Base-by-base conservation (phyloP, 441 rosid species). In the Pelargonium cotyledonis region DNA sequence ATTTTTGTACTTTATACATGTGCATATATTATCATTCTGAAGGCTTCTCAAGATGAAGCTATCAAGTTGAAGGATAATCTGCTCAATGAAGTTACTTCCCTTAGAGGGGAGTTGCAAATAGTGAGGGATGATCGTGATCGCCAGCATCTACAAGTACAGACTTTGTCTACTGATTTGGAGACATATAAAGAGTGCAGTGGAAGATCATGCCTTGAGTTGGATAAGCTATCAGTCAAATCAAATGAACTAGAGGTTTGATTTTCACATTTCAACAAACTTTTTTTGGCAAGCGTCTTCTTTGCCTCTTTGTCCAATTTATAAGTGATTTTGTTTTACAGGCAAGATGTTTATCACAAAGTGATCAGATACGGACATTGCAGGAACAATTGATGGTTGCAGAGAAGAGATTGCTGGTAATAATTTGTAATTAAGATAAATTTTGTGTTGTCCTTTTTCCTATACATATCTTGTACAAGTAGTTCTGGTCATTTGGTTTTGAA, bases 361-460 rank as follows among this genome's bases (percentile, higher is more conserved):
- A 61, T 43, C 85, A 84, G 71, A 84, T 84, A 70, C 71, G 23
- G 78, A 83, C 74, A 68, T 68, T 88, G 81, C 83, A 79, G 8
- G 88, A 86, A 16, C 88, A 78, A 67, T 75, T 88, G 70, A 73
- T 76, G 47, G 70, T 66, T n/a, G 84, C 86, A 26, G 88, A 88
- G 79, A 85, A 66, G 68, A 81, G 79, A 80, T 73, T 86, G 51
- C 83, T 86, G 86, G 90, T 86, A 69, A 55, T 55, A 5, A 55
- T 16, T 6, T 55, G 26, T 16, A 1, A 6, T 55, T 55, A 38
- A 6, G 41, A 38, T 6, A 38, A 6, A 38, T 38, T 0, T 38
- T 6, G 8, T 38, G 41, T 6, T 6, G 41, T 38, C 41, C 41
- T 38, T 38, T n/a, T n/a, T 47, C 16, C 53, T 47, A 47, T 38